Percentiles rank a stretch among this genome's conserved stretches.
Evolutionary conservation across 2,329 filamentous ascomycete genomes (phyloP).

Genomic region (Alternaria sp.): DNA sequence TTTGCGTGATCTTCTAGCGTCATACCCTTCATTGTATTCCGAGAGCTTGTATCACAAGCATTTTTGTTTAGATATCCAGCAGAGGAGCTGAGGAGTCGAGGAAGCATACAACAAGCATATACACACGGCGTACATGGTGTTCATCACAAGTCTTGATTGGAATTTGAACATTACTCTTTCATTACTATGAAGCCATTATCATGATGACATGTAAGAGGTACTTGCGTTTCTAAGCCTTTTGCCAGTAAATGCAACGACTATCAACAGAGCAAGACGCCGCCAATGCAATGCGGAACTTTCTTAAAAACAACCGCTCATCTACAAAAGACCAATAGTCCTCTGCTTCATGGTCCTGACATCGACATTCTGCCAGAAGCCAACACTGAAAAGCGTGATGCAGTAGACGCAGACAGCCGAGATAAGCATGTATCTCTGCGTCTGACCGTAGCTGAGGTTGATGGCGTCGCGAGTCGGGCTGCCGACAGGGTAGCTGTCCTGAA

Average conservation of each 20-base stretch:
- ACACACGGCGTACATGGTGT: not conserved
- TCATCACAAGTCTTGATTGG: not conserved
- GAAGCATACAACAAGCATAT: not conserved
- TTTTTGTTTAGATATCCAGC: not conserved
- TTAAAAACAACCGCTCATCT: not conserved
- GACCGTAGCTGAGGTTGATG: slow-evolving; percentile 47
- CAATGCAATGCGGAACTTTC: not conserved
- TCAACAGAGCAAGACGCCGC: not conserved
- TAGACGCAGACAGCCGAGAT: slow-evolving; percentile 43
- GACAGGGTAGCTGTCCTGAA: slow-evolving; percentile 61
- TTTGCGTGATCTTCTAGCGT: not conserved
- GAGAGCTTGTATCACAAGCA: not conserved
- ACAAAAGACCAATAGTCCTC: slow-evolving; percentile 41
- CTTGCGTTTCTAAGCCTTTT: not conserved
- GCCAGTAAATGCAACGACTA: not conserved
- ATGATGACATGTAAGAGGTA: not conserved
- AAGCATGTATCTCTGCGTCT: slow-evolving; percentile 47
- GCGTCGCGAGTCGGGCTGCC: slow-evolving; percentile 58
- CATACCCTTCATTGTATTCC: not conserved
- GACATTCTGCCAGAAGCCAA: slow-evolving; percentile 39
- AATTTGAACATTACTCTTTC: not conserved
- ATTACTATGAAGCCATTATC: not conserved
- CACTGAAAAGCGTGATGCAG: slow-evolving; percentile 28
- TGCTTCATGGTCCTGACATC: slow-evolving; percentile 42
- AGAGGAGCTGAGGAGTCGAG: not conserved